These are phyloP conservation scores for Rhodotorula kratochvilovae DNA, from an alignment of 768 basidiomycete species.

Conservation along the genomic window DNA sequence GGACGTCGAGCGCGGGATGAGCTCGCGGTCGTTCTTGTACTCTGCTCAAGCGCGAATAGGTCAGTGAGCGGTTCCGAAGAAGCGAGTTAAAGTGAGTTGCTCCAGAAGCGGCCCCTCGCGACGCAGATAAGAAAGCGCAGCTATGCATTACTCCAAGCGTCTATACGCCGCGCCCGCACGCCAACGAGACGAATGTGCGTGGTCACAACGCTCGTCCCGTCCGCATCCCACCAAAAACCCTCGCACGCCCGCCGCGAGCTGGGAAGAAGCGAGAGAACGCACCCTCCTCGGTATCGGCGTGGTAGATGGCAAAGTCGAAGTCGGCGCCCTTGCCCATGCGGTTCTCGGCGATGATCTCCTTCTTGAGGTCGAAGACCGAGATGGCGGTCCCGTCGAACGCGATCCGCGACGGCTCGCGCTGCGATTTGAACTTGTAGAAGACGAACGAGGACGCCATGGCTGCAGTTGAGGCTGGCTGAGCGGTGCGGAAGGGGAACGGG, in stretches of 20 bases:
- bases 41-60: conserved; percentile 53
- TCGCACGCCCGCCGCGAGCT: not conserved
- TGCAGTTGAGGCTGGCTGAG: not conserved
- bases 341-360: conserved; percentile 94
- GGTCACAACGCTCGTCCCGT: too few species aligned
- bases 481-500: too few species aligned
- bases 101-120: too few species aligned
- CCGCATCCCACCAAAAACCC: too few species aligned
- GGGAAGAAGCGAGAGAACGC: not conserved
- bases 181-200: too few species aligned
- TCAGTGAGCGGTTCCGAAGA: too few species aligned
- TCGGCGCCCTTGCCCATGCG: conserved; percentile 88
- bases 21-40: conserved; percentile 81
- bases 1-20: conserved; percentile 91
- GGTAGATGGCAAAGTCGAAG: conserved; percentile 86
- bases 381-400: conserved; percentile 98
- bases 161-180: too few species aligned
- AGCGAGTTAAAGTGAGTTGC: too few species aligned
- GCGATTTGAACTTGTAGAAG: conserved; percentile 77
- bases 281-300: conserved; percentile 86
- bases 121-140: too few species aligned
- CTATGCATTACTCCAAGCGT: too few species aligned
- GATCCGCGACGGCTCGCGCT: conserved; percentile 88
- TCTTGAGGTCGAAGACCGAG: conserved; percentile 97
- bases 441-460: conserved; percentile 31